Base-by-base conservation (phyloP, 2,329 filamentous ascomycete genomes). In the Paramyrothecium sp. region DNA sequence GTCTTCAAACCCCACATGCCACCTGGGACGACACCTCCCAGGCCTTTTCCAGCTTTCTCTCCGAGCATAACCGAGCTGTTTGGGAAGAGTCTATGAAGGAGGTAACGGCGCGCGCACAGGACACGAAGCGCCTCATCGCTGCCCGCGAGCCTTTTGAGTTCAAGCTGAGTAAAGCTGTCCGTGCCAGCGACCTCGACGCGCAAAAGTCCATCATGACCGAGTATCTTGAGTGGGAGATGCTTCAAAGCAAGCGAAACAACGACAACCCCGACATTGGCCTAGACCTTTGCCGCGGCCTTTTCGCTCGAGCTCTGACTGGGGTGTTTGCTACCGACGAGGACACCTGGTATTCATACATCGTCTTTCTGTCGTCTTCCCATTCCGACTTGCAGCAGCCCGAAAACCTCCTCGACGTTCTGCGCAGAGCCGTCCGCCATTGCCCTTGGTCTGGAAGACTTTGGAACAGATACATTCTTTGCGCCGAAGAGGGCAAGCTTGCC, bases 381-480 rank as follows among this genome's bases (percentile, higher is more conserved):
- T 63, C 69, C 63, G 61, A 75, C 61, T 48, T 71, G 56, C 63
- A 73, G 68, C 56, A 73, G 70, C 56, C 81, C 73, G 65, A 63
- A 34, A 68, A 66, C 30, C 73, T 90, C 41, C 81, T 96, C 11
- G 84, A 91, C 51, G 83, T 94, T 7, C 80, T 96, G 2, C 88
- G 92, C 65, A 85, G 92, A 62, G 92, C 92, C 13, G 95, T 93
- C 11, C 85, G 88, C 48, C 95, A 98, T 73, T 97, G 94, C 65
- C 93, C 95, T 2, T 96, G 92, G 89, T 96, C 92, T 7, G 95
- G 95, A 17, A 82, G 85, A 26, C 81, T 99, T 7, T 99, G 95
- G 95, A 91, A 91, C 7, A 88, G 94, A 63, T 93, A 93, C 62
- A 89, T 99, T 23, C 76, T 97, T 54, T 89, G 88, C 20, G 90